Evolutionary conservation across 2,329 filamentous ascomycete species (phyloP).

Genomic region (Coniella lustricola): DNA sequence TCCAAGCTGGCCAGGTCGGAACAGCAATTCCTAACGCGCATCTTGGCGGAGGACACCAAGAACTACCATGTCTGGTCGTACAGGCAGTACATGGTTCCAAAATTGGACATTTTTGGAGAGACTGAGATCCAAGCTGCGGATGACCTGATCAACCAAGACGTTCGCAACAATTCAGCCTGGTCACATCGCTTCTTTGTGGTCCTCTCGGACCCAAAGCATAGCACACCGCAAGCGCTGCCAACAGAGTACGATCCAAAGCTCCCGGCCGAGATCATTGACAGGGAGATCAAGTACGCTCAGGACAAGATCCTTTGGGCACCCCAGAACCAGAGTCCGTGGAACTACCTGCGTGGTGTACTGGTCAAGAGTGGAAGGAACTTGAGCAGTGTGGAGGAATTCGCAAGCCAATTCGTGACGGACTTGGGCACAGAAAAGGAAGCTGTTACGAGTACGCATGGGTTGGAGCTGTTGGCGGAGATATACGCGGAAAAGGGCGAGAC

Average conservation of each 20-base stretch:
- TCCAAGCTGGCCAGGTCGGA: conserved; percentile 59
- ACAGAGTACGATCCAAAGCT: conserved; percentile 49
- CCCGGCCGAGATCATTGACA: conserved; percentile 57
- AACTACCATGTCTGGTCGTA: conserved; percentile 99
- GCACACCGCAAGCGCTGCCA: conserved; percentile 40
- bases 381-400: conserved; percentile 39
- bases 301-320: conserved; percentile 70
- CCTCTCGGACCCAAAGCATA: conserved; percentile 55
- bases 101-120: conserved; percentile 58
- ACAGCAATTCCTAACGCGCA: conserved; percentile 65
- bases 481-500: conserved; percentile 50
- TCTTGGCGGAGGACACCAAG: conserved; percentile 82
- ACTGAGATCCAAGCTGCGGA: conserved; percentile 69
- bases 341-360: conserved; percentile 75
- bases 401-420: conserved; percentile 41
- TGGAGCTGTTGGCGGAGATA: conserved; percentile 67
- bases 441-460: conserved; percentile 56
- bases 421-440: conserved; percentile 39
- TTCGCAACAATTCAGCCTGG: conserved; percentile 96
- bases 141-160: conserved; percentile 66
- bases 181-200: conserved; percentile 94
- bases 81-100: conserved; percentile 62
- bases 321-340: conserved; percentile 93
- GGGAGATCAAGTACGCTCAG: conserved; percentile 70
- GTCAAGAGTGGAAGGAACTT: conserved; percentile 54